Base-by-base conservation (phyloP, 2,329 filamentous ascomycete species). In the Fonsecaea erecta region DNA sequence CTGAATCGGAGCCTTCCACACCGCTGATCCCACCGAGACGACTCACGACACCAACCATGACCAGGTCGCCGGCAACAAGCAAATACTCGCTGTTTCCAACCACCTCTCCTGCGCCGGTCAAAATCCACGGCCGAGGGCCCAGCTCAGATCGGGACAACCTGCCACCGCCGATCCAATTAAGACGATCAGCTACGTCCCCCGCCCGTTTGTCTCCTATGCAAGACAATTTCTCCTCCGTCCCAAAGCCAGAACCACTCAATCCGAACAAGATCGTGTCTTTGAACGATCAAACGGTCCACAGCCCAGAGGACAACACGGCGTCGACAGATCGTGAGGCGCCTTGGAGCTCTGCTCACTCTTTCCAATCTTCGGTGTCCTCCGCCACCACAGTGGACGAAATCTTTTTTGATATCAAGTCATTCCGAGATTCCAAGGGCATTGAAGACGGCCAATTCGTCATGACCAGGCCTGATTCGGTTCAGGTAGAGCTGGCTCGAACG, bases 381-480 rank as follows among this genome's bases (percentile, higher is more conserved):
- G 61, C 65, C 16, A 68, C 64, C 28, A 70, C 68, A 1, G 63
- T 65, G 9, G 68, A 68, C 18, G 70, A 72, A 34, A 71, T 72
- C 14, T 72, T 72, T 62, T 72, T 72, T 46, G 70, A 72, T 43
- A 67, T 72, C 46, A 69, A 68, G 61, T 70, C 68, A 12, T 70
- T 71, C 56, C 60, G 70, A 54, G 69, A 71, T 51, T 72, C 70
- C 6, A 67, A 68, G 18, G 69, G 69, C 11, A 57, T 70, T 1
- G 68, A 69, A 53, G 68, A 69, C 48, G 69, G 66, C 16, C 69
- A 71, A 24, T 72, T 72, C 53, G 69, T 70, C 54, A 72, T 72
- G 69, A 69, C 70, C 12, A 56, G 70, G 55, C 70, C 70, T 30
- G 66, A 68, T 51, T 72, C 70, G 34, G 64, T 56, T 12, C 63